Base-by-base conservation (phyloP, 768 basidiomycete species). In the Naganishia vishniacii region DNA sequence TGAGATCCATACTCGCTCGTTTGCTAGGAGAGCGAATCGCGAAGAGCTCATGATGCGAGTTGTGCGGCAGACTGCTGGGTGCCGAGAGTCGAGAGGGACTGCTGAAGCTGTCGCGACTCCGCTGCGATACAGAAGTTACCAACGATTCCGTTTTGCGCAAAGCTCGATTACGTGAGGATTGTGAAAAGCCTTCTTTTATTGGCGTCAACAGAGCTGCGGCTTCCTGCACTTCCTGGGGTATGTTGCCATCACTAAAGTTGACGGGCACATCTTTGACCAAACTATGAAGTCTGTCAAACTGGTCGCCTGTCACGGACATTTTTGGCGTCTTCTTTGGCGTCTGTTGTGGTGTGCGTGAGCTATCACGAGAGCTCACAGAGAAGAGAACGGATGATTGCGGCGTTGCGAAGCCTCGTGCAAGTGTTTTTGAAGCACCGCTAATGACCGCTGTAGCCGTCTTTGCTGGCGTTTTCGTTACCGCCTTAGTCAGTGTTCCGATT, bases 1-100 rank as follows among this genome's bases (percentile, higher is more conserved):
- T 37, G 15, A 32, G 53, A 11, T 25, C 37, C 53, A 56, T 56
- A 34, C 53, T 56, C 26, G 53, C 53, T 20, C 53, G 53, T 41
- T 56, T 56, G 13, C 53, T 56, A 9, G 53, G 53, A 26, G 53
- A 56, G 2, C 1, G 53, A 7, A 41, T 34, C 8, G 37, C n/a
- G 23, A 41, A 23, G 9, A 41, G 2, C 23, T 56, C 53, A 18
- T 23, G 34, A 26, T 56, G 53, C n/a, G 20, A 37, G 8, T 26
- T 40, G n/a, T n/a, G 34, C 3, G 53, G 53, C 23, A 56, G 13
- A 56, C 53, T 56, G 53, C 53, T 56, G 0, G 53, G 16, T 26
- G 37, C 53, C 3, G 53, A 37, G 25, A 37, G 53, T 7, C 53
- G 32, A 1, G 37, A 34, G 6, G 53, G 31, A 34, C 53, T 34